Base-by-base conservation (phyloP, 1,284 basidiomycete genomes). In the Rhodotorula glutinis region DNA sequence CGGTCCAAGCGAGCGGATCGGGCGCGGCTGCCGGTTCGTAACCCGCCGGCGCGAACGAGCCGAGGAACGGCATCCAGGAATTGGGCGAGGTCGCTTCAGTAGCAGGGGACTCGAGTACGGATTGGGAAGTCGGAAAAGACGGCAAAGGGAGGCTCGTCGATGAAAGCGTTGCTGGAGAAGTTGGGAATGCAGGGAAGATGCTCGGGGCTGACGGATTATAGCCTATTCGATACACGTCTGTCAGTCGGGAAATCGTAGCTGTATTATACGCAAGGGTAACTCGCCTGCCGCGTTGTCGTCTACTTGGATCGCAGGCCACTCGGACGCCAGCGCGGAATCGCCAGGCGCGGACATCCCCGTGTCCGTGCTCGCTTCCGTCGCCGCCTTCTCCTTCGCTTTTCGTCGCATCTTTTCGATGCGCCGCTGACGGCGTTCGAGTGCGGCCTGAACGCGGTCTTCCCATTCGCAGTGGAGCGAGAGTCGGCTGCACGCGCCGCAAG, bases 21-120 rank as follows among this genome's bases (percentile, higher is more conserved):
- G 29, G 38, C 25, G 13, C 41, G 1, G 51, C 30, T 0, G 57
- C 41, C 14, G 53, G 21, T n/a, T 16, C 14, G 19, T 17, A 17
- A 5, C 44, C 43, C 5, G 55, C 33, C 0, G 66, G 53, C 1
- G 53, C 66, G 11, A 60, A 51, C 1, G 54, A 60, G 13, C 66
- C 62, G n/a, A 63, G 51, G 16, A 63, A 57, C 5, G 55, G 55
- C 41, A 55, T 49, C 66, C 66, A 67, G 4, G 66, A 30, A 27
- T 46, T 44, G 4, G 17, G 9, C 5, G 43, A 44, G 43, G 43
- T 16, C 14, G 43, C 43, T 11, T 38, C 33, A 11, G 33, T 11
- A 7, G 43, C 14, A 7, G 43, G 17, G 5, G 43, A 44, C 43
- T 44, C 43, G 43, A 16, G 14, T 2, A 25, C 27, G 21, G 29